Conservation (phyloP, 2,329 filamentous ascomycete species). For the Cercospora janseana region DNA sequence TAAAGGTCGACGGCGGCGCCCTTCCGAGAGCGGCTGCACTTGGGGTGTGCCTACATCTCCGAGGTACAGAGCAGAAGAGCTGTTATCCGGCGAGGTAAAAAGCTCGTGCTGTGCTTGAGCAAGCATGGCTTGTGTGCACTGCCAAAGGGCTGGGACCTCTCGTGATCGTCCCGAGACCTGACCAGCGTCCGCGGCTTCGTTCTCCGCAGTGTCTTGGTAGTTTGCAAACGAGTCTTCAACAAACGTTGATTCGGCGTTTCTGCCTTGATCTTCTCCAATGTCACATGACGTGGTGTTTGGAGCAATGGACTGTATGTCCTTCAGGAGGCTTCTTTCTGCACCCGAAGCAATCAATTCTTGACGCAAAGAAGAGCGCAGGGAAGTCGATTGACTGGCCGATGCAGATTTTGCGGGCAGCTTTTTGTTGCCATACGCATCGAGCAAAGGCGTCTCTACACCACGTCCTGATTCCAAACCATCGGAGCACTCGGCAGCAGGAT, state of each 20-base stretch:
- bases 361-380: conserved; percentile 27
- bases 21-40: conserved; percentile 37
- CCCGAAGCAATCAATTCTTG: conserved; percentile 30
- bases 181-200: background rate
- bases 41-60: conserved; percentile 31
- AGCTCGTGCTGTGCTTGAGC: conserved; percentile 33
- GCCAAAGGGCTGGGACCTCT: conserved; percentile 13
- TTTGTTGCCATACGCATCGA: conserved; percentile 24
- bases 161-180: background rate
- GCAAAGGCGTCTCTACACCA: conserved; percentile 26
- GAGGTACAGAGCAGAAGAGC: conserved; percentile 12
- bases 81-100: conserved; percentile 33
- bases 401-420: conserved; percentile 14
- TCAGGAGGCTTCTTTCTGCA: no score
- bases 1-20: conserved; percentile 21
- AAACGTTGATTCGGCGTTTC: background rate
- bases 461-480: no score
- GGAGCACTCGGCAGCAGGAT: conserved; percentile 7
- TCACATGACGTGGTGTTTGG: no score
- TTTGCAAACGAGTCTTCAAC: conserved; percentile 4
- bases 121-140: conserved; percentile 34
- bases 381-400: conserved; percentile 18
- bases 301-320: no score
- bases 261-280: conserved; percentile 4
- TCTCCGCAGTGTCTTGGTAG: background rate